phyloP scores from a whole-genome alignment of 495 filamentous ascomycete species.

The Lasiosphaeria hispida region DNA sequence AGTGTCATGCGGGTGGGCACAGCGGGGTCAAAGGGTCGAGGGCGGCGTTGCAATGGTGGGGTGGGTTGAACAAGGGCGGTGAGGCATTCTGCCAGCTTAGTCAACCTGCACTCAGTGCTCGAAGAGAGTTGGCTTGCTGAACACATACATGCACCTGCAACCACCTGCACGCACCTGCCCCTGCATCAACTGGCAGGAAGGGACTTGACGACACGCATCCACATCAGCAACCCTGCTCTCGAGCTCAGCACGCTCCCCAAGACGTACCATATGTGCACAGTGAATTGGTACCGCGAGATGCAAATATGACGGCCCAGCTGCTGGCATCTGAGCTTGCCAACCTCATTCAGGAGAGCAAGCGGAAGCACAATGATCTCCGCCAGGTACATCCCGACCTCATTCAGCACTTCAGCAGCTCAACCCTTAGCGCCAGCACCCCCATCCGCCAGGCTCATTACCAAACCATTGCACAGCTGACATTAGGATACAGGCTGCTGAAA shows the following conservation, averaged over 20 bases:
- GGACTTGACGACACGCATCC: slow-evolving; percentile 14
- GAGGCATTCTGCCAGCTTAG: slow-evolving; percentile 23
- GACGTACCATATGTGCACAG: neutral
- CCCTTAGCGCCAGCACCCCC: no score
- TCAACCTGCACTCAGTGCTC: slow-evolving; percentile 9
- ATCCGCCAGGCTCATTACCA: no score
- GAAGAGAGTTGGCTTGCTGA: neutral
- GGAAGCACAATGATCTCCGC: slow-evolving; percentile 85
- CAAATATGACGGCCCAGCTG: slow-evolving; percentile 88
- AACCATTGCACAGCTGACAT: neutral
- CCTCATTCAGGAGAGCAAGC: slow-evolving; percentile 92
- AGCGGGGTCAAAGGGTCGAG: slow-evolving; percentile 13
- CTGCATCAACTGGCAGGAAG: neutral
- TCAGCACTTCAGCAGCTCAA: neutral
- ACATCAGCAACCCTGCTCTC: neutral
- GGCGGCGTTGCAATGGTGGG: slow-evolving; percentile 14
- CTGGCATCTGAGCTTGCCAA: slow-evolving; percentile 85
- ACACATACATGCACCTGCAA: no score
- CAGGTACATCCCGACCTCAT: slow-evolving; percentile 54
- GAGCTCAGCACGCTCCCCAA: neutral
- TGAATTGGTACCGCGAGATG: slow-evolving; percentile 19
- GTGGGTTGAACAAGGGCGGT: slow-evolving; percentile 17
- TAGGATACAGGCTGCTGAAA: slow-evolving; percentile 76
- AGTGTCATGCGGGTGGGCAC: neutral
- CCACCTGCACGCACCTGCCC: neutral